phyloP scores from a whole-genome alignment of 176 grass and related monocot species.

The Ampelocalamus luodianensis region DNA sequence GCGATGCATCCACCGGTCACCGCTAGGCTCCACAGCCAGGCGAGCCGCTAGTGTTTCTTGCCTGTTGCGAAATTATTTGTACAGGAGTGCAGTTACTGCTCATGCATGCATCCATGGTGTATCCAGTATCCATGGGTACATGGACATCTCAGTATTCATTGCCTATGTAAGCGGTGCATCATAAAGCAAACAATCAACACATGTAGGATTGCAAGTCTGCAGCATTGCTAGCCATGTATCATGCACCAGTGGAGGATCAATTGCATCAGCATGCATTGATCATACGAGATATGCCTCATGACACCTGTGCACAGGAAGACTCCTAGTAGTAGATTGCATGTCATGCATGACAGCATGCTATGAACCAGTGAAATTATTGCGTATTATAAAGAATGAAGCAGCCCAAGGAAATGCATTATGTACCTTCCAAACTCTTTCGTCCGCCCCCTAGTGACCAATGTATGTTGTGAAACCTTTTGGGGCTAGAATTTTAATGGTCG shows the following conservation, averaged over 20 bases:
- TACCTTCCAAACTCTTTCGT: neutral
- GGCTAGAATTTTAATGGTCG: conserved; percentile 17
- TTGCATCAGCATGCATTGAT: conserved; percentile 12
- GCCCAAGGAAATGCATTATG: conserved; percentile 1
- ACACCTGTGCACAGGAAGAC: neutral
- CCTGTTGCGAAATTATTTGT: conserved; percentile 13
- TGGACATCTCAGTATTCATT: neutral
- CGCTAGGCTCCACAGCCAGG: neutral
- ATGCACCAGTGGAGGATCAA: neutral
- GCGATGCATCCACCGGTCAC: neutral
- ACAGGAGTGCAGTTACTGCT: conserved; percentile 7
- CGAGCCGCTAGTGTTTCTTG: neutral
- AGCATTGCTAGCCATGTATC: neutral
- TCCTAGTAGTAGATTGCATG: neutral
- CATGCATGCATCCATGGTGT: neutral
- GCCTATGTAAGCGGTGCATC: neutral
- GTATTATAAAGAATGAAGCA: neutral
- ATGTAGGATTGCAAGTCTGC: neutral
- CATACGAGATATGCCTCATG: neutral
- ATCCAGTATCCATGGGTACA: neutral
- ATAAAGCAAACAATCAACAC: neutral
- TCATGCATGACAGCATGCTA: conserved; percentile 12
- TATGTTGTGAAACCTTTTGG: neutral
- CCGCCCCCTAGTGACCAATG: neutral
- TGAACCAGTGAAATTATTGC: neutral